A percentile compares a stretch with the other conserved stretches of the same genome.
phyloP scores from a whole-genome alignment of 371 early-diverging fungal species.

The Mortierella sp. region DNA sequence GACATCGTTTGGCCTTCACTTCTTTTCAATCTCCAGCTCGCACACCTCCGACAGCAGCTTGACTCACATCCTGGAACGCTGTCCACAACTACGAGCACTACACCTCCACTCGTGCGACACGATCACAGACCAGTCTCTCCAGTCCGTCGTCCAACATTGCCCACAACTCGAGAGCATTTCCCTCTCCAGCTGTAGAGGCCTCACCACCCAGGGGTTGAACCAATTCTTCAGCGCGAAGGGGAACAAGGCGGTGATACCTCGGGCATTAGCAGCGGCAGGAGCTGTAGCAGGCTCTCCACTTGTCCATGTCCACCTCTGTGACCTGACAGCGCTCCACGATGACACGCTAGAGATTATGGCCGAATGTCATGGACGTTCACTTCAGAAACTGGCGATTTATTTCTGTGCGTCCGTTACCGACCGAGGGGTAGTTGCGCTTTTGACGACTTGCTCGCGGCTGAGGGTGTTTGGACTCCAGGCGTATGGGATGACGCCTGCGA shows the following conservation, averaged over 20 bases:
- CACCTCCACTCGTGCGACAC: conserved; percentile 34
- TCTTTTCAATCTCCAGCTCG: conserved; percentile 29
- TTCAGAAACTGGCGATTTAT: conserved; percentile 34
- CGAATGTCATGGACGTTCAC: neutral
- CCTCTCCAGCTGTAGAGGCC: conserved; percentile 18
- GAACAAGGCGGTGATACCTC: no score
- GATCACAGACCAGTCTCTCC: conserved; percentile 19
- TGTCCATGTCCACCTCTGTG: conserved; percentile 33
- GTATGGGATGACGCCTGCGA: conserved; percentile 20
- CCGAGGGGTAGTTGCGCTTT: conserved; percentile 21
- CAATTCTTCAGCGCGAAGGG: conserved; percentile 13
- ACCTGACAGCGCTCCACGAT: conserved; percentile 21
- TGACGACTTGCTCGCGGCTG: conserved; percentile 18
- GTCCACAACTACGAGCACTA: conserved; percentile 17
- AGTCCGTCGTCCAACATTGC: neutral
- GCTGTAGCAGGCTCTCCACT: neutral
- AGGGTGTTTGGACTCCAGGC: conserved; percentile 31
- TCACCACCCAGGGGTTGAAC: conserved; percentile 22
- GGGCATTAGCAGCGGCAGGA: no score
- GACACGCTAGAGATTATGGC: conserved; percentile 24
- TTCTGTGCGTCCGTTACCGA: conserved; percentile 28
- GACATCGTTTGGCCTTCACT: conserved; percentile 9
- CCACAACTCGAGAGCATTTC: conserved; percentile 21
- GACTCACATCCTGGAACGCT: conserved; percentile 14
- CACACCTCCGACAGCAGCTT: conserved; percentile 23